Evolutionary conservation across 352 stramenopile species (phyloP), one percentile per base, ranked within the genome.

Genomic region (Phytophthora podocarpi): DNA sequence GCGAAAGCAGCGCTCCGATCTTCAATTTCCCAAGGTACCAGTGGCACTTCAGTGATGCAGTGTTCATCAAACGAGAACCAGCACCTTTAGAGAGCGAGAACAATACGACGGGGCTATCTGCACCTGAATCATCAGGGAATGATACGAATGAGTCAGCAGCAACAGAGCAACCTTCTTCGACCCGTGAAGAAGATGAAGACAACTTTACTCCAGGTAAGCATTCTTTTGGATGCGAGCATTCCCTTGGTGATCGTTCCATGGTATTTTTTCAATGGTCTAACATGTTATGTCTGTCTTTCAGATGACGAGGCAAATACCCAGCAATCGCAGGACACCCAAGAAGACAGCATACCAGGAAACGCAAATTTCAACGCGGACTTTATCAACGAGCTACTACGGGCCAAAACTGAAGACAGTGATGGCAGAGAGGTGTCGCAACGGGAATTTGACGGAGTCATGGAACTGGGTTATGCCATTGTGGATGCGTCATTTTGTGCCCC

Each of bases 401-500:
- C 35, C 21, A 75, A 76, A 54, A 21, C 16, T 23, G 42, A 64
- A 39, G 43, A 21, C 15, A 45, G 37, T 34, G 45, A 67, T 26
- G 48, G 24, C 0, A 59, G 32, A 9, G 46, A 65, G 20, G 21
- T 46, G n/a, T 67, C 66, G 9, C 65, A 72, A 18, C 40, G 50
- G 0, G 59, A 72, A 36, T 80, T 88, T 57, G 61, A 82, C 23
- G 47, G 74, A 42, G 49, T 73, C 15, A 67, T 89, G 41, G 52
- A 71, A 8, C 36, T 87, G 13, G 80, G 74, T 16, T 83, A 70
- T 52, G 65, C 76, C 40, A 85, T 88, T 60, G 78, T 87, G 30
- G 80, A 89, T 20, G 78, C 80, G 20, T 82, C 73, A 8, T 88
- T 89, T 58, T 89, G 80, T 45, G 67, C 74, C 4, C 56, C 70